These are phyloP conservation scores for Saccharomyces hybrid DNA, from an alignment of 1,139 yeast species.

Conservation along the genomic window DNA sequence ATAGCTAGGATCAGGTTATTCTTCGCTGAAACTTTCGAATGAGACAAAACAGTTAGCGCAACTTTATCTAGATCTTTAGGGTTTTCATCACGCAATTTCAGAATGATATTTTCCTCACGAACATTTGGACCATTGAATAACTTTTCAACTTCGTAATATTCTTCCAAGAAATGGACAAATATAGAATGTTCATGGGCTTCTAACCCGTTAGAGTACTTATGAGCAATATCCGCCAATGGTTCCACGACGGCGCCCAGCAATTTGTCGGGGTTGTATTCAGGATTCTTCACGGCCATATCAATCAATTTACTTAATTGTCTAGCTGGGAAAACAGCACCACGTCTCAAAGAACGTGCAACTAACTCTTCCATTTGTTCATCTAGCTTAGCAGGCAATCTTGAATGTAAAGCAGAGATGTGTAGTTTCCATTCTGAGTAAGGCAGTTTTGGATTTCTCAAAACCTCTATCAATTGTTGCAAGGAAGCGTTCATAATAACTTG, in stretches of 20 bases:
- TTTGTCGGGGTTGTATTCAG: constrained; percentile 41
- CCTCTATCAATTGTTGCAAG: constrained; percentile 60
- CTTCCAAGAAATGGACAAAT: constrained; percentile 59
- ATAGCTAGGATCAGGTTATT: constrained; percentile 84
- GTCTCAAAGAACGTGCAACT: constrained; percentile 58
- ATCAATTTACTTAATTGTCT: constrained; percentile 59
- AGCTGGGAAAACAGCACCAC: constrained; percentile 88
- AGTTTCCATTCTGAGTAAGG: constrained; percentile 92
- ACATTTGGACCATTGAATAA: constrained; percentile 67
- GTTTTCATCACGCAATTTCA: constrained; percentile 80
- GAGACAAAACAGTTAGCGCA: constrained; percentile 68
- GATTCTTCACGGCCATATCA: constrained; percentile 35
- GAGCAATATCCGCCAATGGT: constrained; percentile 68
- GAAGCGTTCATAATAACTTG: constrained; percentile 88
- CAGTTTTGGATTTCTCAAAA: constrained; percentile 68
- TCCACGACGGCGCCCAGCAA: constrained; percentile 52
- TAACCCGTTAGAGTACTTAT: constrained; percentile 65
- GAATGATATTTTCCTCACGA: constrained; percentile 81
- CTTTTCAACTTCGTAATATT: constrained; percentile 70
- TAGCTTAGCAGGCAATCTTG: constrained; percentile 74
- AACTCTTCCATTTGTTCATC: constrained; percentile 59
- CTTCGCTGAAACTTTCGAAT: constrained; percentile 88
- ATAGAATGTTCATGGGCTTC: constrained; percentile 76
- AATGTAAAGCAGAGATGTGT: constrained; percentile 82
- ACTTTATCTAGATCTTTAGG: constrained; percentile 71